Conservation (phyloP, 202 grass and related monocot genomes). For the Musa balbisiana region DNA sequence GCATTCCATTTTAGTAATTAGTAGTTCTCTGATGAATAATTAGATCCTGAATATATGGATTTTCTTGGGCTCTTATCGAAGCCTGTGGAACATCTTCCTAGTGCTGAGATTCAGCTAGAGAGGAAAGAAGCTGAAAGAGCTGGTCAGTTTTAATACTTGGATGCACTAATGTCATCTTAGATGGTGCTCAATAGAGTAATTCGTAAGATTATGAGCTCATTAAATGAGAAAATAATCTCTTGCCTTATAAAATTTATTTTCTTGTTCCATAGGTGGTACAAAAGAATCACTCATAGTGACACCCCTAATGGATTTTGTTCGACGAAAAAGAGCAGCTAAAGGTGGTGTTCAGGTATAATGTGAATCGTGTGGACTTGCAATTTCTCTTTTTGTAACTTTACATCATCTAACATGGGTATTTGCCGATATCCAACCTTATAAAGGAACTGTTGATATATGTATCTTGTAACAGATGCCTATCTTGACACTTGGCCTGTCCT, state of each 20-base stretch:
- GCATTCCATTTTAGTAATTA: neutral
- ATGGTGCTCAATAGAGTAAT: neutral
- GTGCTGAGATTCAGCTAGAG: slow-evolving; percentile 27
- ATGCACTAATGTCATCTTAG: neutral
- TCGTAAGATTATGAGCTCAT: neutral
- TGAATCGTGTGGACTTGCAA: neutral
- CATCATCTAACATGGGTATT: no score
- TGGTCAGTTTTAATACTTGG: slow-evolving; percentile 12
- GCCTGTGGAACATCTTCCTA: slow-evolving; percentile 23
- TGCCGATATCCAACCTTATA: no score
- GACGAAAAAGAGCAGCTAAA: slow-evolving; percentile 20
- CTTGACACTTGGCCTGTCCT: no score
- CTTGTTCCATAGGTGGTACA: slow-evolving; percentile 4
- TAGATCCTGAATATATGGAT: slow-evolving; percentile 25
- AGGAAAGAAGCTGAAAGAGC: slow-evolving; percentile 29
- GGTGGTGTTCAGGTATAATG: slow-evolving; percentile 12
- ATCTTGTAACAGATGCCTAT: no score
- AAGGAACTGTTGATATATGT: no score
- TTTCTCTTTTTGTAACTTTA: no score
- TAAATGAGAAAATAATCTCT: neutral
- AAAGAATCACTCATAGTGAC: slow-evolving; percentile 19
- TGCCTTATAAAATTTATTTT: neutral
- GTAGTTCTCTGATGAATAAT: slow-evolving; percentile 13
- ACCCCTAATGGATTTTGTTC: slow-evolving; percentile 20
- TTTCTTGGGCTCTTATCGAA: slow-evolving; percentile 21